Evolutionary conservation across 148 eudicot genomes (phyloP).

Genomic region (Dianthus caryophyllus): DNA sequence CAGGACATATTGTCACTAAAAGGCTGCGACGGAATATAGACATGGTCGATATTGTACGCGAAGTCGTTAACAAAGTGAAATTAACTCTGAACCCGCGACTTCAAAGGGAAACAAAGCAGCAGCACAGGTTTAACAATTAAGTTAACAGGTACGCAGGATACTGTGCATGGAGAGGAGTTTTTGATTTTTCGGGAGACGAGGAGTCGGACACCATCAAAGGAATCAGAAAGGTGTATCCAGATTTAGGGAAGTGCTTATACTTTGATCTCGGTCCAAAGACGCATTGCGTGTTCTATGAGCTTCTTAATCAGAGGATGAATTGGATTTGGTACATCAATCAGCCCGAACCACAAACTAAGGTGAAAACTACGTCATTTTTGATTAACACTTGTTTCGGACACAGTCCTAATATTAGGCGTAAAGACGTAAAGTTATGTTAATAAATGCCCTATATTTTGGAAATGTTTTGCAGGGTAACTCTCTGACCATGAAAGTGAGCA

Average conservation of each 20-base stretch:
- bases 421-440: too few relatives aligned
- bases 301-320: constrained; percentile 58
- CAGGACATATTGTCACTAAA: too few relatives aligned
- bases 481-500: constrained; percentile 67
- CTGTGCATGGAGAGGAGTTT: constrained; percentile 93
- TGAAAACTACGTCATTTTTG: constrained; percentile 12
- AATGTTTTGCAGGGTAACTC: constrained; percentile 54
- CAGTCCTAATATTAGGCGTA: too few relatives aligned
- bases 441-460: not conserved
- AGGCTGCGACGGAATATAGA: too few relatives aligned
- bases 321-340: constrained; percentile 88
- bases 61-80: not conserved
- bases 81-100: not conserved
- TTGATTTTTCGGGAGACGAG: constrained; percentile 51
- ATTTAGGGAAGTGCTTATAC: constrained; percentile 69
- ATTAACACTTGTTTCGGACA: not conserved
- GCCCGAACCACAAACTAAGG: constrained; percentile 72
- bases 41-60: too few relatives aligned
- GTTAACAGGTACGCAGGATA: constrained; percentile 68
- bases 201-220: constrained; percentile 41
- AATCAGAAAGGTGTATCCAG: constrained; percentile 49
- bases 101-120: not conserved
- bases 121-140: not conserved
- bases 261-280: constrained; percentile 50
- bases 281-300: constrained; percentile 64